Evolutionary conservation across 192 early-diverging fungal species (phyloP).

Genomic region (Coemansia guatemalensis): DNA sequence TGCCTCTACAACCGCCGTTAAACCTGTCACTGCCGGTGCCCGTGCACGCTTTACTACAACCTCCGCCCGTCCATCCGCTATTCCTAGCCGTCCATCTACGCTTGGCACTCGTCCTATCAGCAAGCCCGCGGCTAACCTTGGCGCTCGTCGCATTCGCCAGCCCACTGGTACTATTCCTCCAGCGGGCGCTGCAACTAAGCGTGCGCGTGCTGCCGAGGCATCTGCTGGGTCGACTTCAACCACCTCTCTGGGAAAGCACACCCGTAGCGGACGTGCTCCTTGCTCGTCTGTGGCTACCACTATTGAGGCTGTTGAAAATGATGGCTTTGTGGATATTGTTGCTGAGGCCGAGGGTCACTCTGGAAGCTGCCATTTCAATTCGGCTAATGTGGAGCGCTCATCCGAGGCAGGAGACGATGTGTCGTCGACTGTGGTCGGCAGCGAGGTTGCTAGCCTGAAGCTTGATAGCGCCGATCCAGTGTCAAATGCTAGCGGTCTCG

Average conservation of each 20-base stretch:
- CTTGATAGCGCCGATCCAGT: neutral
- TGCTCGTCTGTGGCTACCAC: neutral
- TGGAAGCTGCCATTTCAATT: too few relatives aligned
- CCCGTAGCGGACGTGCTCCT: constrained; percentile 34
- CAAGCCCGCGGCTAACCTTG: constrained; percentile 31
- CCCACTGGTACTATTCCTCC: neutral
- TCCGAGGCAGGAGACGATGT: constrained; percentile 4
- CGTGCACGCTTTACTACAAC: constrained; percentile 12
- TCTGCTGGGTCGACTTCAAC: neutral
- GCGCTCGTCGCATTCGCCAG: constrained; percentile 21
- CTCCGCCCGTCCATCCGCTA: constrained; percentile 5
- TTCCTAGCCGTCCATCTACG: neutral
- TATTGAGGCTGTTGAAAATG: neutral
- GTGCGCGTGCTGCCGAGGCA: constrained; percentile 12
- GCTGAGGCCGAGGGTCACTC: neutral
- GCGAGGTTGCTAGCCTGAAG: constrained; percentile 8
- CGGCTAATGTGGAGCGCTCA: neutral
- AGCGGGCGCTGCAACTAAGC: constrained; percentile 15
- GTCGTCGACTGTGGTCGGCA: constrained; percentile 14
- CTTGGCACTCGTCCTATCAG: constrained; percentile 24
- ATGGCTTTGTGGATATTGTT: neutral
- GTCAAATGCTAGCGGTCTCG: neutral
- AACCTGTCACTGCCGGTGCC: neutral
- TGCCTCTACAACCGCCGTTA: constrained; percentile 7
- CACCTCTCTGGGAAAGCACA: constrained; percentile 39